Conservation (phyloP, 495 filamentous ascomycete species). For the Tetracladium marchalianum region DNA sequence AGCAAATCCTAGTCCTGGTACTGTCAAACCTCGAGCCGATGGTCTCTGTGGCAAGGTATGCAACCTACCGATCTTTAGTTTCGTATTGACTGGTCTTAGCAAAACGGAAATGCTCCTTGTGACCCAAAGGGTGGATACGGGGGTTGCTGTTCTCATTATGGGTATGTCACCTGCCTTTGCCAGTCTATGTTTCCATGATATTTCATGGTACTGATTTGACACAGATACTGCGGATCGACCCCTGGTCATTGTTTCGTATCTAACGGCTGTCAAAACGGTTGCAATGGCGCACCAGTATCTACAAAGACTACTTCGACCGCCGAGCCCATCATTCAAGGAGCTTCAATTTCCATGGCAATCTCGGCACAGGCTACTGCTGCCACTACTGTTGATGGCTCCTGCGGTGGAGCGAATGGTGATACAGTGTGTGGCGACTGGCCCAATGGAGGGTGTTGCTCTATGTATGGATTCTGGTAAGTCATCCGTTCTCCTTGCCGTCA, state of each 20-base stretch:
- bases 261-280: constrained; percentile 23
- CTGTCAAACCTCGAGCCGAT: constrained; percentile 14
- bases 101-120: constrained; percentile 19
- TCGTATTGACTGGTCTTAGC: neutral
- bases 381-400: constrained; percentile 36
- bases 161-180: constrained; percentile 7
- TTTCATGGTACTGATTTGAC: neutral
- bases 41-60: constrained; percentile 19
- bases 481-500: neutral
- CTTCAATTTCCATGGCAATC: constrained; percentile 7
- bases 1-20: neutral
- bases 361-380: constrained; percentile 21
- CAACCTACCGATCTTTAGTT: neutral
- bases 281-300: constrained; percentile 2
- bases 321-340: constrained; percentile 27
- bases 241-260: constrained; percentile 12
- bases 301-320: constrained; percentile 17
- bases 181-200: neutral
- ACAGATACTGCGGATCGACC: constrained; percentile 20
- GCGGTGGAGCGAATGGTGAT: constrained; percentile 32
- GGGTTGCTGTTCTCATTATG: constrained; percentile 22
- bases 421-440: constrained; percentile 39
- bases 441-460: constrained; percentile 38
- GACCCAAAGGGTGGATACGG: constrained; percentile 19
- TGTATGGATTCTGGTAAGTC: constrained; percentile 31